Evolutionary conservation across 1,139 yeast species (phyloP).

Genomic region (Ashbya aceris): DNA sequence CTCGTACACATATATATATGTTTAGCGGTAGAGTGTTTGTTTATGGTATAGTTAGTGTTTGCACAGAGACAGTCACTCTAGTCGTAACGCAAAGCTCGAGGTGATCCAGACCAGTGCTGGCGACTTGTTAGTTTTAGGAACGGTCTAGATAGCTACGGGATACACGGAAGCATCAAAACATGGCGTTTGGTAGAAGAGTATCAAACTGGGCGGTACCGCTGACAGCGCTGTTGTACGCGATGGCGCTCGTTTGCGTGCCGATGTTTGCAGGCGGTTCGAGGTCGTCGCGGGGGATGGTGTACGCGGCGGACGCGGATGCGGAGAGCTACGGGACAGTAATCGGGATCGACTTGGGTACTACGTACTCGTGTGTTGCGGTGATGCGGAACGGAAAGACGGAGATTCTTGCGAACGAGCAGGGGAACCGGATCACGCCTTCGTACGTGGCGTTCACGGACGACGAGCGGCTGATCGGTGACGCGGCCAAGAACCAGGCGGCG

Average conservation of each 20-base stretch:
- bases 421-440: conserved; percentile 98
- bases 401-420: conserved; percentile 97
- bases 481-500: conserved; percentile 98
- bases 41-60: no score
- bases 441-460: conserved; percentile 95
- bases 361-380: conserved; percentile 93
- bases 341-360: conserved; percentile 80
- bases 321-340: conserved; percentile 68
- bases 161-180: neutral
- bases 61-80: no score
- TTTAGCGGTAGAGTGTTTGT: no score
- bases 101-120: no score
- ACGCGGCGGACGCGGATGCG: conserved; percentile 36
- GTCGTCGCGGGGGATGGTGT: conserved; percentile 19
- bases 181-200: conserved; percentile 2
- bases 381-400: conserved; percentile 90
- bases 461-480: conserved; percentile 96
- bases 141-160: no score
- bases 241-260: conserved; percentile 52
- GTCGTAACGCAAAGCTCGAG: no score
- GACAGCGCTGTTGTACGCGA: conserved; percentile 47
- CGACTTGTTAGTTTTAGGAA: no score
- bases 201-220: conserved; percentile 39
- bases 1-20: no score
- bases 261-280: conserved; percentile 36